Base-by-base conservation (phyloP, 306 rosid genomes). In the Begonia peltatifolia region DNA sequence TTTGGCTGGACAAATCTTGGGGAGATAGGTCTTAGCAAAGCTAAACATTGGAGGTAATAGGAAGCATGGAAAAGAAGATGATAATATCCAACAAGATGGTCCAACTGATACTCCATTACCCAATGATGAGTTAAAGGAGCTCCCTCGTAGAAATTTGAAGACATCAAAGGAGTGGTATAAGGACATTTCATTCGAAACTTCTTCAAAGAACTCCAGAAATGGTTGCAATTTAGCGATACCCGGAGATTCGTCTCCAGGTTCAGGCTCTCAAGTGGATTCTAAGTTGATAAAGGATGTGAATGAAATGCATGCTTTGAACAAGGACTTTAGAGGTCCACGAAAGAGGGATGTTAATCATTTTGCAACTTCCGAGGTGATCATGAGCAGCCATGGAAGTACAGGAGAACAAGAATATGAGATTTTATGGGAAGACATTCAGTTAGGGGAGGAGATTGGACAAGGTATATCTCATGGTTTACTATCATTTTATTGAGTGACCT, bases 401-500 rank as follows among this genome's bases (percentile, higher is more conserved):
- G 75, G 73, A 44, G 81, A 67, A 55, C 58, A 13, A 48, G 63
- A 67, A 43, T 72, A 77, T 60, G 92, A 70, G 62, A 82, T 85
- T 56, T 69, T 25, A 12, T 82, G 84, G 87, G 80, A 85, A 62
- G 76, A 79, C 57, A 68, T 85, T 59, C 72, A 70, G 35, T 68
- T 81, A 35, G 71, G 84, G 59, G 82, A 79, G 23, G 84, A 71
- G 66, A 69, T 82, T 61, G 95, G 92, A 69, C 83, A 79, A 60
- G 92, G 95, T 82, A 82, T 42, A 36, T 6, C 36, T 47, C 10
- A 12, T 12, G 14, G 41, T 14, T 6, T 3, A 47, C 6, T 47
- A 13, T 42, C 54, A 38, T 6, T 48, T 14, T 46, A 11, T 14
- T 7, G 44, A 51, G 6, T 30, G 6, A 30, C 0, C 38, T 30